Base-by-base conservation (phyloP, 1,284 basidiomycete species). In the Cutaneotrichosporon spelunceum region DNA sequence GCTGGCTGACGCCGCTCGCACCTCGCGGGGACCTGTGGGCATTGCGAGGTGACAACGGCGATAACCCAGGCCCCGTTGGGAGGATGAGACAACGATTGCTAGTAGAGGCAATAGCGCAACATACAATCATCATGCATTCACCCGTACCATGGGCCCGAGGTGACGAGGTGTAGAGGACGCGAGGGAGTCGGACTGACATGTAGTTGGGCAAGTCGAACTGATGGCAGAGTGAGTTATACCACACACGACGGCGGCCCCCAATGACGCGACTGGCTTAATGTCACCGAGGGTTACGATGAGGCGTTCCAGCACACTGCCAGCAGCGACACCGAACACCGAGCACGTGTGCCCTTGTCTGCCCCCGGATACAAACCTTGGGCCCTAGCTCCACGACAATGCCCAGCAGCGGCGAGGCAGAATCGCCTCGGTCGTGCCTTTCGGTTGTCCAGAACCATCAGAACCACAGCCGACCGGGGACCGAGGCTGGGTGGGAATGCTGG, bases 391-490 rank as follows among this genome's bases (percentile, higher is more conserved):
- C 61, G 23, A 73, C 69, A 16, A 72, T 65, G 6, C 62, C 60
- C 26, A n/a, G n/a, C n/a, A n/a, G n/a, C n/a, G n/a, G n/a, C n/a
- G n/a, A n/a, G n/a, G n/a, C n/a, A n/a, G 89, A 85, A 68, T 91
- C 90, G 60, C 82, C 80, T 73, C 91, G 91, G 80, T 96, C 93
- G 61, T 83, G 82, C 1, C 89, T 88, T 72, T 94, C 90, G 3
- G 92, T 92, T 1, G 92, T 93, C 16, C 89, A n/a, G n/a, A n/a
- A n/a, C n/a, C n/a, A n/a, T n/a, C n/a, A n/a, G n/a, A n/a, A n/a
- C n/a, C n/a, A n/a, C n/a, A n/a, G n/a, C n/a, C n/a, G n/a, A n/a
- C n/a, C n/a, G n/a, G n/a, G n/a, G n/a, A n/a, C n/a, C n/a, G n/a
- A n/a, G n/a, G n/a, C n/a, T n/a, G n/a, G n/a, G n/a, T n/a, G n/a